Evolutionary conservation across 345 rosid genomes (phyloP), one percentile per base, ranked within the genome.

Genomic region (Trapa incisa): DNA sequence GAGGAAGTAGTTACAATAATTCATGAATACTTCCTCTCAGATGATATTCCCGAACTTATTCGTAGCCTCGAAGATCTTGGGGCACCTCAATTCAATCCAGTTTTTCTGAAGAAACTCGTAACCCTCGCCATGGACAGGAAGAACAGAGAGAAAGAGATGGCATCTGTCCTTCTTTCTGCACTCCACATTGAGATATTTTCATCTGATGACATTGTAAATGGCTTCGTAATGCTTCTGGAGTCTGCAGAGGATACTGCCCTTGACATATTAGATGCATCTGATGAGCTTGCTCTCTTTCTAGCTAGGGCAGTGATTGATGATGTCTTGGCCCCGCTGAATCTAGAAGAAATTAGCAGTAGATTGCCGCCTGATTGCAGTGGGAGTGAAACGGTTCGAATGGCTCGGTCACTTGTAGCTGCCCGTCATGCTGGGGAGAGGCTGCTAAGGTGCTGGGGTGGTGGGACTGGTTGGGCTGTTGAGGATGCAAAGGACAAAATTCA

Each of bases 71-170:
- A 85, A 78, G 99, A 95, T 83, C 80, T 91, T 37, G 92, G 84
- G 15, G 66, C 75, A 60, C 97, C 93, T 0, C 88, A 84, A 57
- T 87, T 71, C 52, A 89, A 95, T 76, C 92, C 97, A 1, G 65
- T 89, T 61, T 95, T 95, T 73, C 58, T 95, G 68, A 95, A 95
- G 89, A 91, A 79, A 76, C 89, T 95, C 65, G 85, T 95, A 22
- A 91, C 92, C 57, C 87, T 95, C 73, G 99, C 99, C 41, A 71
- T 95, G 85, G 99, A 95, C 79, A 83, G 96, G 86, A 95, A 91
- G 80, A 95, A 91, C 76, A 86, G 96, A 80, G 99, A 95, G 82
- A 95, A 91, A 74, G 99, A 95, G 81, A 95, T 95, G 97, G 99
- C 99, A 33, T 95, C 99, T 38, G 86, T 91, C 78, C 83, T 91